A percentile compares a stretch with the other conserved stretches of the same genome.
Evolutionary conservation across 495 filamentous ascomycete genomes (phyloP).

Genomic region (Bacidia gigantensis): DNA sequence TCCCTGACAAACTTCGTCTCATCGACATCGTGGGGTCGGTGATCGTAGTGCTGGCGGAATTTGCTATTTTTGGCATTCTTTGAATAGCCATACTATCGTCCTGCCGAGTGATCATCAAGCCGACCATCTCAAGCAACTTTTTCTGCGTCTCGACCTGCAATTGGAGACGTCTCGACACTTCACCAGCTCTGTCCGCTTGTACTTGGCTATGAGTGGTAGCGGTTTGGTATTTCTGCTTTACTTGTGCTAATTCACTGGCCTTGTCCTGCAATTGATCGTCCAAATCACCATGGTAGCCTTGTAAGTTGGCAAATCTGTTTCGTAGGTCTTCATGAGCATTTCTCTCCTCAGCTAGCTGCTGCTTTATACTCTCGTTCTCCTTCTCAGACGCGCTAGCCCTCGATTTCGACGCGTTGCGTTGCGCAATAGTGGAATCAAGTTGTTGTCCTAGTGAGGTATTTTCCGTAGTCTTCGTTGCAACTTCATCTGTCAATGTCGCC

Average conservation of each 20-base stretch:
- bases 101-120: constrained; percentile 63
- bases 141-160: constrained; percentile 62
- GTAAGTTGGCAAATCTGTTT: constrained; percentile 40
- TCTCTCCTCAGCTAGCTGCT: constrained; percentile 53
- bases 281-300: constrained; percentile 23
- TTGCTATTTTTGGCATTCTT: constrained; percentile 50
- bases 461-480: constrained; percentile 44
- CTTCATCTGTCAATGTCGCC: constrained; percentile 26
- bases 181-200: constrained; percentile 56
- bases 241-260: constrained; percentile 40
- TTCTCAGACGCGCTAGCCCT: constrained; percentile 16
- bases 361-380: constrained; percentile 40
- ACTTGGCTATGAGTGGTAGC: constrained; percentile 37
- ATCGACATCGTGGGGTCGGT: constrained; percentile 43
- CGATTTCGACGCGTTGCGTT: background rate
- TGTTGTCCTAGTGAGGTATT: constrained; percentile 45
- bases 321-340: constrained; percentile 50
- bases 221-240: constrained; percentile 31
- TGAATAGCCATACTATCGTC: constrained; percentile 65
- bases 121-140: constrained; percentile 69
- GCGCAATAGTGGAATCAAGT: constrained; percentile 32
- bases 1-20: constrained; percentile 23
- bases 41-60: constrained; percentile 47
- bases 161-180: constrained; percentile 69
- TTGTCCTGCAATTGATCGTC: constrained; percentile 40